These are phyloP conservation scores for Parasarocladium wereldwijsianum DNA, from an alignment of 2,329 filamentous ascomycete genomes.

Conservation along the genomic window DNA sequence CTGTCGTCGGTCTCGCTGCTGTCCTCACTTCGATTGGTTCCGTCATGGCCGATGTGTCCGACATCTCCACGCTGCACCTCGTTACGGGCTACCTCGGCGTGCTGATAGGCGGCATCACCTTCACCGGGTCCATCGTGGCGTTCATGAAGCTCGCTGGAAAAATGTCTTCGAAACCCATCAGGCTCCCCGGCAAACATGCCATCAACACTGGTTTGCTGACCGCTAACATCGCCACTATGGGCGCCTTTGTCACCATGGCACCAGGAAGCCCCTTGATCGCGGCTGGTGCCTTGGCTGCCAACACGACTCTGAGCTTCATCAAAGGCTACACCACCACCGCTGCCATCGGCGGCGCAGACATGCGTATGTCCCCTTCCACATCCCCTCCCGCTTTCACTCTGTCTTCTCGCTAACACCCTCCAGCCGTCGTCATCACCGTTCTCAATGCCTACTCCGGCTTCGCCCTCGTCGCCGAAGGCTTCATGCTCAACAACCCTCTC, in stretches of 20 bases:
- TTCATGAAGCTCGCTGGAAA: conserved; percentile 75
- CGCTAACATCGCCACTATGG: conserved; percentile 70
- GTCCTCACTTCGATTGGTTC: conserved; percentile 81
- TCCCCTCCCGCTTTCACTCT: conserved; percentile 6
- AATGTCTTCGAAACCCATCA: conserved; percentile 64
- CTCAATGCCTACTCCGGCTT: conserved; percentile 87
- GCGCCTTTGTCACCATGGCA: conserved; percentile 67
- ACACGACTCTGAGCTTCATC: conserved; percentile 62
- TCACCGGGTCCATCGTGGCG: conserved; percentile 80
- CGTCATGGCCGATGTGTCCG: conserved; percentile 57
- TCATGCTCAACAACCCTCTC: conserved; percentile 81
- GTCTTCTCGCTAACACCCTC: background rate
- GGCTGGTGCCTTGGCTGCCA: conserved; percentile 62
- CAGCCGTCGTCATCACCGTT: conserved; percentile 72
- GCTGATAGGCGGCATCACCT: conserved; percentile 74
- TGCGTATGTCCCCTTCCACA: conserved; percentile 36
- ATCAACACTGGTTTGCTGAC: conserved; percentile 64
- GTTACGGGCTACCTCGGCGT: conserved; percentile 79
- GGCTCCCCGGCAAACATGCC: conserved; percentile 58
- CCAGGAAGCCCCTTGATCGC: conserved; percentile 68
- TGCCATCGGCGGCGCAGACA: conserved; percentile 84
- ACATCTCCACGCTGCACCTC: conserved; percentile 65
- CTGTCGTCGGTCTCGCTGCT: conserved; percentile 76
- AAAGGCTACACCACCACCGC: conserved; percentile 82
- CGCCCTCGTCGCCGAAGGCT: conserved; percentile 75